These are phyloP conservation scores for Zygosaccharomyces pseudobailii DNA, from an alignment of 1,139 yeast species.

Conservation along the genomic window DNA sequence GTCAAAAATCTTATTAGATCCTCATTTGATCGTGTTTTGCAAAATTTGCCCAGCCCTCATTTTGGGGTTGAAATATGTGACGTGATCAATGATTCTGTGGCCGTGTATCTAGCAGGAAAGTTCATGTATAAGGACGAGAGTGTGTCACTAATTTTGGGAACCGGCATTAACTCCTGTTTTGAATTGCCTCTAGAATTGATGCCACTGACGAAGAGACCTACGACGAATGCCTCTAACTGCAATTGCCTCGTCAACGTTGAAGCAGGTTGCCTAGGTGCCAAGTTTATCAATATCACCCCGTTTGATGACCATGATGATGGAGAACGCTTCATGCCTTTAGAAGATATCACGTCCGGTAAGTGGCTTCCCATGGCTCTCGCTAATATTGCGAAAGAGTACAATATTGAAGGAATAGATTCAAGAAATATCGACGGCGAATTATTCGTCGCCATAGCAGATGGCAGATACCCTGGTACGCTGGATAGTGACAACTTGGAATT, in stretches of 20 bases:
- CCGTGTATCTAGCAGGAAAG: conserved; percentile 30
- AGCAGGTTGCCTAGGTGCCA: conserved; percentile 34
- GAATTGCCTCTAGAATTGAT: conserved; percentile 16
- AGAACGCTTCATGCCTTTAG: conserved; percentile 25
- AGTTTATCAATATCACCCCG: conserved; percentile 15
- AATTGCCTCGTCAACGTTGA: conserved; percentile 31
- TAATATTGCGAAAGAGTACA: conserved; percentile 17
- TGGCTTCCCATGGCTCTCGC: conserved; percentile 23
- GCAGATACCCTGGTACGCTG: background rate
- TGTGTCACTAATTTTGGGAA: conserved; percentile 35
- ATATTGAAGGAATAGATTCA: conserved; percentile 7
- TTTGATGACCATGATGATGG: conserved; percentile 17
- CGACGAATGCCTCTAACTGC: background rate
- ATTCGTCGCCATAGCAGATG: conserved; percentile 18
- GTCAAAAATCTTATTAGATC: conserved; percentile 19
- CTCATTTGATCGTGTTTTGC: conserved; percentile 14
- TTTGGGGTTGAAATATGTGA: conserved; percentile 17
- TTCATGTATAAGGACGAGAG: conserved; percentile 9
- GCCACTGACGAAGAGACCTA: conserved; percentile 5
- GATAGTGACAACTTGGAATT: conserved; percentile 6
- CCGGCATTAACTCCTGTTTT: conserved; percentile 36
- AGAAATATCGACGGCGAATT: conserved; percentile 26
- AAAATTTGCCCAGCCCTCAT: conserved; percentile 1
- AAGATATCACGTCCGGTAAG: conserved; percentile 27
- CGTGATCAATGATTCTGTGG: conserved; percentile 36